Evolutionary conservation across 495 filamentous ascomycete genomes (phyloP).

Genomic region (Hypoxylon crocopeplum): DNA sequence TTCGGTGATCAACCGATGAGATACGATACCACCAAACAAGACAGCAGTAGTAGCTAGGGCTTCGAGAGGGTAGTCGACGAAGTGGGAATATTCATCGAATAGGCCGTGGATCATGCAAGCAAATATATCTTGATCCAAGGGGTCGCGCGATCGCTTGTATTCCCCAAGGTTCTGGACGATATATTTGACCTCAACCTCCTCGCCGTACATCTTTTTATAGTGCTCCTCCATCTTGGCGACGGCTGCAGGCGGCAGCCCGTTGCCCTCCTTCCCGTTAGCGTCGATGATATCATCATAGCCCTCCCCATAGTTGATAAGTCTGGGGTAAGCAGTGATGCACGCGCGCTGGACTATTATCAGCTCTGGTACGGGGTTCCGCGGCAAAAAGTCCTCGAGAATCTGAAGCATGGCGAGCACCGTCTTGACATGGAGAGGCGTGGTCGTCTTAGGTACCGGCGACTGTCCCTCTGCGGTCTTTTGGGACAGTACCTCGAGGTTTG

Average conservation of each 20-base stretch:
- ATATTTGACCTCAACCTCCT: slow-evolving; percentile 78
- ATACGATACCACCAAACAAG: slow-evolving; percentile 95
- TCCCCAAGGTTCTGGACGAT: slow-evolving; percentile 80
- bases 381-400: slow-evolving; percentile 71
- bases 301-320: slow-evolving; percentile 95
- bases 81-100: slow-evolving; percentile 97
- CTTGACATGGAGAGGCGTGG: slow-evolving; percentile 72
- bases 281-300: slow-evolving; percentile 90
- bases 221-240: slow-evolving; percentile 94
- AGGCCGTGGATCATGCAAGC: slow-evolving; percentile 98
- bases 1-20: slow-evolving; percentile 84
- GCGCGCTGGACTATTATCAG: slow-evolving; percentile 73
- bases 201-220: slow-evolving; percentile 95
- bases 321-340: slow-evolving; percentile 92
- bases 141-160: slow-evolving; percentile 84
- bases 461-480: slow-evolving; percentile 66
- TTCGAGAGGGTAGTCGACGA: slow-evolving; percentile 89
- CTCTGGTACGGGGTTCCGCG: slow-evolving; percentile 54
- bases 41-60: slow-evolving; percentile 94
- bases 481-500: slow-evolving; percentile 76
- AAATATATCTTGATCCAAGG: slow-evolving; percentile 89
- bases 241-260: slow-evolving; percentile 76
- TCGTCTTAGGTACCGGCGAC: slow-evolving; percentile 49
- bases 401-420: slow-evolving; percentile 84
- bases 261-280: slow-evolving; percentile 77